Percentiles rank a stretch among this genome's conserved stretches.
Conservation (phyloP, 371 early-diverging fungal species). For the Entomophthora muscae region DNA sequence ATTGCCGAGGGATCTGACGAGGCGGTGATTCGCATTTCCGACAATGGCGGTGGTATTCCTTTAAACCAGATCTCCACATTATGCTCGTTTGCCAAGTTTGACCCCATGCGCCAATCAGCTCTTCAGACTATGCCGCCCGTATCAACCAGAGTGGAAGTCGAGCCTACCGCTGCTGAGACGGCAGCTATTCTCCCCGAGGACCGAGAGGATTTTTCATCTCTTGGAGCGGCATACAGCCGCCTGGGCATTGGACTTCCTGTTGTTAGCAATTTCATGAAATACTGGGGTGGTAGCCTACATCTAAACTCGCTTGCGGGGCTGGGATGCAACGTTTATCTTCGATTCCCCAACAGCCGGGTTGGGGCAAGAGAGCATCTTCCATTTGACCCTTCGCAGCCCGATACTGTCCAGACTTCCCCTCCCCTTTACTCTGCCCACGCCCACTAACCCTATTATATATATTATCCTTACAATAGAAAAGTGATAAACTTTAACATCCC, state of each 20-base stretch:
- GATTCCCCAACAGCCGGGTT: slow-evolving; percentile 41
- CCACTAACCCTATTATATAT: too few relatives aligned
- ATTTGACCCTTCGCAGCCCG: slow-evolving; percentile 4
- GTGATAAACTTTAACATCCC: too few relatives aligned
- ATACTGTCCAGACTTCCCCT: background rate
- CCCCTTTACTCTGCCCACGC: too few relatives aligned
- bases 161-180: background rate
- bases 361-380: slow-evolving; percentile 6
- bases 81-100: slow-evolving; percentile 4
- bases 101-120: background rate
- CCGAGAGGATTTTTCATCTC: background rate
- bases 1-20: slow-evolving; percentile 52
- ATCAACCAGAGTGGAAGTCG: slow-evolving; percentile 25
- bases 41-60: slow-evolving; percentile 77
- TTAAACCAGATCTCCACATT: slow-evolving; percentile 9
- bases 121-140: background rate
- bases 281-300: slow-evolving; percentile 61
- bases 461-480: too few relatives aligned
- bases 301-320: slow-evolving; percentile 61
- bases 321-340: slow-evolving; percentile 78
- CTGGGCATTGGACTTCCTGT: slow-evolving; percentile 78
- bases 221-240: slow-evolving; percentile 15
- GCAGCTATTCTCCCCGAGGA: background rate
- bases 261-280: slow-evolving; percentile 68
- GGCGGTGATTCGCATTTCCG: slow-evolving; percentile 78